Conservation (phyloP, 2,329 filamentous ascomycete species). For the Sclerotinia nivalis region DNA sequence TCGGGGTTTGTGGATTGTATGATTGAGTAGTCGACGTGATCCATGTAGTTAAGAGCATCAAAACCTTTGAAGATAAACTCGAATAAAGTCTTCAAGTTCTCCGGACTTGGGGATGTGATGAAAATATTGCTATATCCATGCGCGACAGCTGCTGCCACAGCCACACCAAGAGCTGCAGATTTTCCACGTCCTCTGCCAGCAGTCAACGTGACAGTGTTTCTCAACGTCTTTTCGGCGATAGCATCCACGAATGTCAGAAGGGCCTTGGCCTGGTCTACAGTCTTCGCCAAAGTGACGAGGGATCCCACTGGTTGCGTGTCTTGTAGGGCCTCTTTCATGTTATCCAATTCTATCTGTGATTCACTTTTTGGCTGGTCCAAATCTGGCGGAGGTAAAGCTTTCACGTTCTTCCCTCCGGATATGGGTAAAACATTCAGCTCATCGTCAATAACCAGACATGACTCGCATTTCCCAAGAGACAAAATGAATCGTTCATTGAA, state of each 20-base stretch:
- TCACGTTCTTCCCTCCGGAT: conserved; percentile 89
- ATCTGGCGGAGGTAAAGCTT: conserved; percentile 74
- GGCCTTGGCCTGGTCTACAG: conserved; percentile 93
- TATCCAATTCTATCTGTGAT: conserved; percentile 73
- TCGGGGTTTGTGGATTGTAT: conserved; percentile 98
- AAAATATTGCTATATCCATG: conserved; percentile 99
- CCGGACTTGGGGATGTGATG: conserved; percentile 94
- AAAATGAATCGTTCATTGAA: conserved; percentile 98
- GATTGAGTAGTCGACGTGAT: conserved; percentile 96
- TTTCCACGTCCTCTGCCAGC: conserved; percentile 95
- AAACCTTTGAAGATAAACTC: conserved; percentile 99
- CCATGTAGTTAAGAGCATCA: conserved; percentile 87
- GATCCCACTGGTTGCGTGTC: conserved; percentile 86
- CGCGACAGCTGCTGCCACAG: conserved; percentile 89
- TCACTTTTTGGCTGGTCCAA: conserved; percentile 71
- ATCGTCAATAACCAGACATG: conserved; percentile 94
- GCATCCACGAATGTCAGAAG: conserved; percentile 96
- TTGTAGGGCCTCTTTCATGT: conserved; percentile 82
- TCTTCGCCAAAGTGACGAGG: conserved; percentile 80
- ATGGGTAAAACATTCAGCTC: conserved; percentile 97
- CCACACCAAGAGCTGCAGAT: conserved; percentile 91
- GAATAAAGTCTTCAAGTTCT: conserved; percentile 98
- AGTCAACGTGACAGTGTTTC: conserved; percentile 90
- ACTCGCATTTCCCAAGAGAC: conserved; percentile 91
- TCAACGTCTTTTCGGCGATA: conserved; percentile 91